Evolutionary conservation across 768 basidiomycete species (phyloP).

Genomic region (Auriscalpium microsporum): DNA sequence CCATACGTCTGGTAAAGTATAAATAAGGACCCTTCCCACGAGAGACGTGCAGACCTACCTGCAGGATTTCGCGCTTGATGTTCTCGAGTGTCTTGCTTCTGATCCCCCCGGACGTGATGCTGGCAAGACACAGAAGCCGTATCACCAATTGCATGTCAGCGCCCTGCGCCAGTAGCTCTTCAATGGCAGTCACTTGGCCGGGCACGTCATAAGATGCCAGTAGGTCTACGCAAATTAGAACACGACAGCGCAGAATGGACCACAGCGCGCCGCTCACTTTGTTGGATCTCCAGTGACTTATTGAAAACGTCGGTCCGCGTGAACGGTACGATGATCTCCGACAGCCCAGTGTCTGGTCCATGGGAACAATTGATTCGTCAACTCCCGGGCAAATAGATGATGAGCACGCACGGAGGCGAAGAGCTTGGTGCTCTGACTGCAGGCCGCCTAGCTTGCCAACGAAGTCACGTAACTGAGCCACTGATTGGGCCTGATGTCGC

Average conservation of each 20-base stretch:
- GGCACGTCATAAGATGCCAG: constrained; percentile 84
- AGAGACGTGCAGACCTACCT: constrained; percentile 32
- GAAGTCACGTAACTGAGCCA: constrained; percentile 87
- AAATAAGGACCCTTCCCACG: constrained; percentile 16
- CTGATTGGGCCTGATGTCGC: constrained; percentile 81
- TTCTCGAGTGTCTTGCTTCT: constrained; percentile 81
- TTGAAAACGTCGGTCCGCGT: constrained; percentile 87
- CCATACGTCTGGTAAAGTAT: constrained; percentile 55
- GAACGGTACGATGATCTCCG: constrained; percentile 81
- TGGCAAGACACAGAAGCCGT: constrained; percentile 79
- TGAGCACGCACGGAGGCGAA: constrained; percentile 72
- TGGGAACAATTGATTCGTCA: background rate
- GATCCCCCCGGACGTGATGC: constrained; percentile 77
- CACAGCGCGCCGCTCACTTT: constrained; percentile 45
- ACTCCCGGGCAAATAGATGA: background rate
- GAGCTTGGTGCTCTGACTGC: constrained; percentile 83
- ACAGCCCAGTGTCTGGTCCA: constrained; percentile 77
- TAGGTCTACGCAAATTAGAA: constrained; percentile 50
- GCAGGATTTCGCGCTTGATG: constrained; percentile 86
- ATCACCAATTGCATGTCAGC: constrained; percentile 73
- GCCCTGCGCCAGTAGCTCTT: constrained; percentile 84
- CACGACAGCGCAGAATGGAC: background rate
- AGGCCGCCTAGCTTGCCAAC: constrained; percentile 91
- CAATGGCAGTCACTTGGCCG: constrained; percentile 76
- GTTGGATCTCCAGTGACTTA: constrained; percentile 88